Base-by-base conservation (phyloP, 1,284 basidiomycete genomes). In the Earliella scabrosa region DNA sequence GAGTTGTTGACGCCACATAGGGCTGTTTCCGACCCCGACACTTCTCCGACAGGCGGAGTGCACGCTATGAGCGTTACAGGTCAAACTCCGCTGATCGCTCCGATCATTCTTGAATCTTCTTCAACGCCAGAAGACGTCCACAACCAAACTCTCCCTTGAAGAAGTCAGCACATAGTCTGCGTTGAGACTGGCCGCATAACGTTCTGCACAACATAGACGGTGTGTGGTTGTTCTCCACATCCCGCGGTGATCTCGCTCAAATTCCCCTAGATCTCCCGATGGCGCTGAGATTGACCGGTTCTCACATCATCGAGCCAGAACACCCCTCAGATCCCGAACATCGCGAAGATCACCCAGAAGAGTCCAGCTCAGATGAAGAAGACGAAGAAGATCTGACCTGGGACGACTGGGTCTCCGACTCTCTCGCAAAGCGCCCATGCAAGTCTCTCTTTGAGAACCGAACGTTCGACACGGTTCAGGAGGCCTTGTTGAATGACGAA, bases 401-500 rank as follows among this genome's bases (percentile, higher is more conserved):
- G 80, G 88, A 90, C 54, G 92, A 93, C 68, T 93, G 90, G 91
- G 77, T 82, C 10, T 89, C 87, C 16, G 90, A 92, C 68, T 86
- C 85, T 41, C 75, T 76, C 39, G 69, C 75, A 35, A 73, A 75
- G 36, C 77, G 75, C 50, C 74, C 82, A 5, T 93, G 90, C 67
- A 78, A 77, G 66, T 93, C 93, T 0, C 80, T 97, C n/a, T 97
- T 97, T 68, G 90, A 92, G 51, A 82, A 88, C 59, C 82, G 77
- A 29, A 71, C 76, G 1, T 82, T 93, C 58, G 72, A 81, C 27
- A 84, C 85, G 0, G 85, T 83, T 14, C 73, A 83, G 45, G 83
- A 82, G n/a, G 82, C 86, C 0, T 63, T 93, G 41, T 70, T 74
- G 23, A 79, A 93, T 66, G 94, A 96, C 72, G 82, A 78, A 62